Evolutionary conservation across 805 yeast genomes (phyloP), one percentile per base, ranked within the genome.

Genomic region (Candida hispaniensis): DNA sequence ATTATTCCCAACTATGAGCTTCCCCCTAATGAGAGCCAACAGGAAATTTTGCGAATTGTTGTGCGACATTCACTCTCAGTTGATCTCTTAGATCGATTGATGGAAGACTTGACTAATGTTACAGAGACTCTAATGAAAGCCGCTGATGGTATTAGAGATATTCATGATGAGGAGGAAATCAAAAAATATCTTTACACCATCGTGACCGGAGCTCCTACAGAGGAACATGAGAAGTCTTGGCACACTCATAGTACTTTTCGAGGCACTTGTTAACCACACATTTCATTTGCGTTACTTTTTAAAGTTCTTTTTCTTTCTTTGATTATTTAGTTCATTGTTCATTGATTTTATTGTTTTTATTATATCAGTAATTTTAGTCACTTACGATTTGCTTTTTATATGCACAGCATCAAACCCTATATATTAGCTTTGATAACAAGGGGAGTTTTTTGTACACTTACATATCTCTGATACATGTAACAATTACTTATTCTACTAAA

Each of bases 1-100:
- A 86, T 86, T 54, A 66, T 85, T 44, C 94, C 94, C 45, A 83
- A 85, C 63, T 85, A 85, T 58, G 81, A 79, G 42, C 66, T 85
- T 47, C 93, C 94, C 17, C 62, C 66, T 12, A 49, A 54, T 19
- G 73, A 75, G 27, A 67, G 64, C 38, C 63, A 67, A 39, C 54
- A 55, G 28, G 94, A 86, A 58, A 79, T 83, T 40, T 64, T 85
- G 44, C 71, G 96, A 50, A 81, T 86, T 15, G 95, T 85, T 9
- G 83, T 81, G 35, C 70, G 93, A 49, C 69, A 67, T 45, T 73
- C 77, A 38, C 60, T 85, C 53, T 66, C 79, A 30, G 61, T 76
- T 43, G 73, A 66, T 41, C 59, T 80, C 43, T 56, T 79, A 18
- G 77, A 73, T 45, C 67, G 72, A 49, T 60, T 79, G 47, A 69